Percentiles rank a stretch among this genome's conserved stretches.
phyloP scores from a whole-genome alignment of 805 yeast species.

The Nakazawaea ernobii region DNA sequence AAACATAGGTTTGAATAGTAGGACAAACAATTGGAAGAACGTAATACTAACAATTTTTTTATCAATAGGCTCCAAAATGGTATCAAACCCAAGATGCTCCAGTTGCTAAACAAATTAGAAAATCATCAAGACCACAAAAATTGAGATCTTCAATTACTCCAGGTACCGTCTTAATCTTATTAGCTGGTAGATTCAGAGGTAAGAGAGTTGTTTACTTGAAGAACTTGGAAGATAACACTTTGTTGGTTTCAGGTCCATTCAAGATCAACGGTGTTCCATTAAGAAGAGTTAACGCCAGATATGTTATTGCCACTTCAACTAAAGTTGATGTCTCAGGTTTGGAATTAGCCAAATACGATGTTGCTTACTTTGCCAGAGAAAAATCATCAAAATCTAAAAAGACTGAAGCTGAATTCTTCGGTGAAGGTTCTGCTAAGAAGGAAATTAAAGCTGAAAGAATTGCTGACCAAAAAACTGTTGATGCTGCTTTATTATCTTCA shows the following conservation, averaged over 20 bases:
- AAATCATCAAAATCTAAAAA: slow-evolving; percentile 75
- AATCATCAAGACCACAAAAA: slow-evolving; percentile 88
- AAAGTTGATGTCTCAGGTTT: slow-evolving; percentile 73
- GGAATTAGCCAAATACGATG: slow-evolving; percentile 87
- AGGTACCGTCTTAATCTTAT: slow-evolving; percentile 94
- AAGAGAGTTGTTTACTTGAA: slow-evolving; percentile 98
- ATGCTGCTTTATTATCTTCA: slow-evolving; percentile 85
- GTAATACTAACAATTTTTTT: slow-evolving; percentile 2
- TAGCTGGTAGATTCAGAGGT: slow-evolving; percentile 99
- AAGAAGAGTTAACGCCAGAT: slow-evolving; percentile 98
- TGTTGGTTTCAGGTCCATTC: slow-evolving; percentile 98
- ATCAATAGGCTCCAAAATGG: slow-evolving; percentile 68
- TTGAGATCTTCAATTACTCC: slow-evolving; percentile 94
- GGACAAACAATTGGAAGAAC: not conserved
- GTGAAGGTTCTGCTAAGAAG: slow-evolving; percentile 70
- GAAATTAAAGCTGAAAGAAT: slow-evolving; percentile 90
- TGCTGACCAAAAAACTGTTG: slow-evolving; percentile 94
- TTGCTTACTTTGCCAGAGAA: slow-evolving; percentile 95
- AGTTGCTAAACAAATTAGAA: slow-evolving; percentile 77
- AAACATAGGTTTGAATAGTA: no score
- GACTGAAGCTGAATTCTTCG: slow-evolving; percentile 90
- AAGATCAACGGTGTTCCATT: slow-evolving; percentile 99
- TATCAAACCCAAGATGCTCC: slow-evolving; percentile 86
- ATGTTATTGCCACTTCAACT: slow-evolving; percentile 98
- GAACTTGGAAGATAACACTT: slow-evolving; percentile 95